Conservation (phyloP, 2,329 filamentous ascomycete genomes). For the Gaeumannomyces tritici region DNA sequence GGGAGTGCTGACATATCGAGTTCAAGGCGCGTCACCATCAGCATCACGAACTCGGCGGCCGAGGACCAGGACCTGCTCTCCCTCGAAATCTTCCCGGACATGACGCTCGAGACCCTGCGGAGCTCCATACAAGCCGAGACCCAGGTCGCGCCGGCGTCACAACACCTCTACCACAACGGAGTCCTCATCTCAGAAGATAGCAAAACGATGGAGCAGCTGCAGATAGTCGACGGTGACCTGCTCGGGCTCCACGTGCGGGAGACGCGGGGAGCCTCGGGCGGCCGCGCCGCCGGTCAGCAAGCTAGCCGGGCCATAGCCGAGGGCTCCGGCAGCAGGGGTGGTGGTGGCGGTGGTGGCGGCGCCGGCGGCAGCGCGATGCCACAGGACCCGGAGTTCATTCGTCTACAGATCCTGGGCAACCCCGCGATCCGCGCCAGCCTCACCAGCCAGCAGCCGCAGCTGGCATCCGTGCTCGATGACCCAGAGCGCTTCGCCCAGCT, state of each 20-base stretch:
- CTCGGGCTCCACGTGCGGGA: conserved; percentile 72
- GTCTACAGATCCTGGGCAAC: conserved; percentile 74
- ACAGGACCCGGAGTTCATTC: conserved; percentile 70
- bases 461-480: conserved; percentile 69
- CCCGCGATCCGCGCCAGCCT: conserved; percentile 63
- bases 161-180: conserved; percentile 88
- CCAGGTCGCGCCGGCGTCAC: conserved; percentile 58
- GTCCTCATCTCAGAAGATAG: conserved; percentile 65
- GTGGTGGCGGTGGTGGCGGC: conserved; percentile 8
- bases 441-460: conserved; percentile 61
- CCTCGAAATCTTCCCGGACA: conserved; percentile 72
- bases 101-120: conserved; percentile 78
- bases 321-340: conserved; percentile 14
- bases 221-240: conserved; percentile 85
- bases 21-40: conserved; percentile 76
- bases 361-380: not conserved
- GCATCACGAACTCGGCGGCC: conserved; percentile 63
- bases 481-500: conserved; percentile 66
- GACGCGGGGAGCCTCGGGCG: conserved; percentile 38
- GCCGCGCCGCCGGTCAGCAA: conserved; percentile 23
- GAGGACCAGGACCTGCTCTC: conserved; percentile 67
- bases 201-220: conserved; percentile 72
- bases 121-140: conserved; percentile 81
- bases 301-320: conserved; percentile 5
- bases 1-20: not conserved